Percentiles rank a stretch among this genome's conserved stretches.
phyloP scores from a whole-genome alignment of 139 green algal species.

The Asterochloris sp. region DNA sequence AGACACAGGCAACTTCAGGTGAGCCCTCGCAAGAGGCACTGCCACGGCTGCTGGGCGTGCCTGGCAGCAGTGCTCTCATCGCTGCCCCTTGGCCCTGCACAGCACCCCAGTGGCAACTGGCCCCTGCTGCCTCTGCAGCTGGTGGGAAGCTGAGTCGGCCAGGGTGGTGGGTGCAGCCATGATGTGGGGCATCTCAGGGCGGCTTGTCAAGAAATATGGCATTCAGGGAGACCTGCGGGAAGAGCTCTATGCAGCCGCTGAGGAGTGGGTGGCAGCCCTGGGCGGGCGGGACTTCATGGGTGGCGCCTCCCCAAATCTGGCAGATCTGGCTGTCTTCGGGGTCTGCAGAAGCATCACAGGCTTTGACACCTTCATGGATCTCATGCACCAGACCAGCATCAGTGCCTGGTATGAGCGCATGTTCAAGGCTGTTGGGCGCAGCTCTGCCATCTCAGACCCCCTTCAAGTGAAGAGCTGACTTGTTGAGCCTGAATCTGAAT shows the following conservation, averaged over 20 bases:
- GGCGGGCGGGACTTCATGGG: slow-evolving; percentile 31
- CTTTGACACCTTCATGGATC: slow-evolving; percentile 83
- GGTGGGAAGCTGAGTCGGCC: slow-evolving; percentile 52
- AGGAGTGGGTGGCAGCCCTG: slow-evolving; percentile 54
- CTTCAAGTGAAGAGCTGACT: too few relatives aligned
- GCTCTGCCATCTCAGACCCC: too few relatives aligned
- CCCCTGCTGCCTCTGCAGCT: slow-evolving; percentile 13
- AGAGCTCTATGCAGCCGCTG: slow-evolving; percentile 61
- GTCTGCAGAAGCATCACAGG: slow-evolving; percentile 75
- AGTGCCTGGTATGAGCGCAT: slow-evolving; percentile 72
- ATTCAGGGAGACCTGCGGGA: slow-evolving; percentile 81
- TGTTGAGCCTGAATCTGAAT: too few relatives aligned
- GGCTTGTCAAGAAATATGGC: slow-evolving; percentile 78
- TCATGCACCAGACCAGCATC: slow-evolving; percentile 71
- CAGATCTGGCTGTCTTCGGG: slow-evolving; percentile 90
- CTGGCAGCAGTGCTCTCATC: slow-evolving; percentile 20
- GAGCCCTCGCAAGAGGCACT: too few relatives aligned
- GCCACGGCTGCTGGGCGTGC: slow-evolving; percentile 25
- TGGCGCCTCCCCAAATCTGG: slow-evolving; percentile 80
- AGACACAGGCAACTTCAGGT: slow-evolving; percentile 68
- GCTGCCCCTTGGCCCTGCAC: not conserved
- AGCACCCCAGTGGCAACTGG: slow-evolving; percentile 25
- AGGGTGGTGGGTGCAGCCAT: slow-evolving; percentile 65
- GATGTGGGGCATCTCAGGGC: slow-evolving; percentile 70
- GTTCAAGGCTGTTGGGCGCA: slow-evolving; percentile 48